phyloP scores from a whole-genome alignment of 192 early-diverging fungal genomes.

The Allomyces arbusculus region DNA sequence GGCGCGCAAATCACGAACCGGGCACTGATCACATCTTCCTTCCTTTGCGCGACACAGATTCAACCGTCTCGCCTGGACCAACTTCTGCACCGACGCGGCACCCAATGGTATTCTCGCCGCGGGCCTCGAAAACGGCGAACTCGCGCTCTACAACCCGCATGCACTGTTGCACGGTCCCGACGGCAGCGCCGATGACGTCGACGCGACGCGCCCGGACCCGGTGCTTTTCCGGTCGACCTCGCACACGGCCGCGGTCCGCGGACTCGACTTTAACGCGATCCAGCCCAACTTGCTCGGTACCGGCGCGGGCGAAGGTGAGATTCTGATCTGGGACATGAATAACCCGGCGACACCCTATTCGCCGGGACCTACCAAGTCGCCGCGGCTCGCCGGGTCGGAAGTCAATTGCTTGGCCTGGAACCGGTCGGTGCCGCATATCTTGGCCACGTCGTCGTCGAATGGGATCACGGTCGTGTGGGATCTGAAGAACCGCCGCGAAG shows the following conservation, averaged over 20 bases:
- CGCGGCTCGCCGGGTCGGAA: conserved; percentile 48
- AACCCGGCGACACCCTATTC: conserved; percentile 71
- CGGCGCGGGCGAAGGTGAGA: conserved; percentile 76
- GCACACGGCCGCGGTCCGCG: conserved; percentile 75
- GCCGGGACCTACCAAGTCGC: conserved; percentile 58
- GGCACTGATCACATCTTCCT: neutral
- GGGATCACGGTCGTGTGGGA: conserved; percentile 95
- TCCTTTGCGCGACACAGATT: conserved; percentile 32
- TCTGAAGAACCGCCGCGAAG: conserved; percentile 64
- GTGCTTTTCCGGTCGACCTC: conserved; percentile 38
- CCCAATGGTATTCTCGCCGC: conserved; percentile 68
- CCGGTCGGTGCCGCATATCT: conserved; percentile 71
- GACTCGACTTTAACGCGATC: conserved; percentile 78
- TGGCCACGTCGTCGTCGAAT: conserved; percentile 75
- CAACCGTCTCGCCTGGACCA: conserved; percentile 71
- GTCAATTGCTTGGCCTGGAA: conserved; percentile 86
- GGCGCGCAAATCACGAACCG: no score
- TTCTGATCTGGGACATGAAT: conserved; percentile 87
- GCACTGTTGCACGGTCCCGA: conserved; percentile 37
- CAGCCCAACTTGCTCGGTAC: conserved; percentile 71
- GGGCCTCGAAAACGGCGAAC: conserved; percentile 85
- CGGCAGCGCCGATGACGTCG: conserved; percentile 16
- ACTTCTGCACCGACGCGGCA: conserved; percentile 5
- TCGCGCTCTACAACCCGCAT: conserved; percentile 66
- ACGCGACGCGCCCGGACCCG: conserved; percentile 10